These are phyloP conservation scores for Trichaptum fuscoviolaceum DNA, from an alignment of 768 basidiomycete species.

Conservation along the genomic window DNA sequence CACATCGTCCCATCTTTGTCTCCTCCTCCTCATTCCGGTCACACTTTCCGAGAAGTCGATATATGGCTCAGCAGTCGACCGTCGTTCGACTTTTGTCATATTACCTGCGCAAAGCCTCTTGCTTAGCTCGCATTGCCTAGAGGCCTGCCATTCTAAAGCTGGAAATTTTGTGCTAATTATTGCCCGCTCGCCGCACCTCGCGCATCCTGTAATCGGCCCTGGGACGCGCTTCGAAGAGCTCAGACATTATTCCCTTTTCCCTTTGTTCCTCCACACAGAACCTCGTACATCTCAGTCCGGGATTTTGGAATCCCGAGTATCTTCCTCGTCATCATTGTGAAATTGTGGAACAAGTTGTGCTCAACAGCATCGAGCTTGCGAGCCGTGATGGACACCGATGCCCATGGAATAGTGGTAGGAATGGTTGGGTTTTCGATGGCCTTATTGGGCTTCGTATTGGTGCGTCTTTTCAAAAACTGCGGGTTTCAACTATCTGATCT, in stretches of 20 bases:
- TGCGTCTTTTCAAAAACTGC: background rate
- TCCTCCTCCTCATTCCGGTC: background rate
- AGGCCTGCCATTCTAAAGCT: background rate
- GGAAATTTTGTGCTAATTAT: background rate
- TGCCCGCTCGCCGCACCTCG: background rate
- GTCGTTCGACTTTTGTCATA: conserved; percentile 1
- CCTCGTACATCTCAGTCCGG: background rate
- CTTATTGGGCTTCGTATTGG: background rate
- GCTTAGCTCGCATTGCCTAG: background rate
- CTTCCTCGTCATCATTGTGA: background rate
- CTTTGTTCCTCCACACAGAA: background rate
- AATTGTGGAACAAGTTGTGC: background rate
- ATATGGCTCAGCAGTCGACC: background rate
- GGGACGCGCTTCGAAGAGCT: background rate
- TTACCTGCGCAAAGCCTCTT: background rate
- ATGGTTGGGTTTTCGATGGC: conserved; percentile 3
- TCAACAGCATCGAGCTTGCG: background rate
- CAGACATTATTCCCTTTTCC: background rate
- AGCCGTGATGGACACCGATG: background rate
- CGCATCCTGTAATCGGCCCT: background rate
- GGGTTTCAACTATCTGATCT: background rate
- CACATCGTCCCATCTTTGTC: background rate
- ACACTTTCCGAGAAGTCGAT: background rate
- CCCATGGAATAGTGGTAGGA: background rate
- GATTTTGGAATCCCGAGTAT: background rate